These are phyloP conservation scores for Naganishia antarctica DNA, from an alignment of 768 basidiomycete genomes.

Conservation along the genomic window DNA sequence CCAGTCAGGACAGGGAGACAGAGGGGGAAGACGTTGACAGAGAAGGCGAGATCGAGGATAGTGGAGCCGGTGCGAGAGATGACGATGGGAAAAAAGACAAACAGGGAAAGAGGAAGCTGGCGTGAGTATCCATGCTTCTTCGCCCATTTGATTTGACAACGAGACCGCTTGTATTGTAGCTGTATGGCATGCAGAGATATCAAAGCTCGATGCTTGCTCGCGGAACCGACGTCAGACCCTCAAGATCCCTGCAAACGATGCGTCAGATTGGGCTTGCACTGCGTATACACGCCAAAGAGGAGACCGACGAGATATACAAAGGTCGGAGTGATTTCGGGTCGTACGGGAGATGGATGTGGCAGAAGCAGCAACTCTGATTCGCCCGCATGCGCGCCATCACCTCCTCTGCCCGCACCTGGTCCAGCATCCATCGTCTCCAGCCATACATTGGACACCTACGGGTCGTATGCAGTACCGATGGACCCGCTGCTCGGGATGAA, in stretches of 20 bases:
- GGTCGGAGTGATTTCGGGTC: background rate
- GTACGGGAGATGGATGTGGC: background rate
- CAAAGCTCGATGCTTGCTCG: conserved; percentile 22
- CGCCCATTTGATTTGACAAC: too few relatives aligned
- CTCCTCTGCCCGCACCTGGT: background rate
- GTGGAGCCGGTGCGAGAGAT: background rate
- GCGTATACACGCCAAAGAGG: conserved; percentile 26
- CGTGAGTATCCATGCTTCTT: conserved; percentile 1
- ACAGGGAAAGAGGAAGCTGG: conserved; percentile 8
- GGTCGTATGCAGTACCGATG: background rate
- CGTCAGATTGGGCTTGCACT: conserved; percentile 12
- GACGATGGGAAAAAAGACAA: background rate
- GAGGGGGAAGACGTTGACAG: background rate
- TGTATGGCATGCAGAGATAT: conserved; percentile 16
- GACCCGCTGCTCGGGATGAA: background rate
- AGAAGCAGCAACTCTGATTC: background rate
- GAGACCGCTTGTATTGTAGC: background rate
- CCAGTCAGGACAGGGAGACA: background rate
- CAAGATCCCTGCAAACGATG: conserved; percentile 27
- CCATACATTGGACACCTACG: background rate
- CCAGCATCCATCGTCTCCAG: background rate
- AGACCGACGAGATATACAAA: conserved; percentile 14
- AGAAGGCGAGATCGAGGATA: background rate
- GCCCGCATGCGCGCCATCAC: background rate
- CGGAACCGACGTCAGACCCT: conserved; percentile 13